A percentile compares a stretch with the other conserved stretches of the same genome.
Conservation (phyloP, 1,284 basidiomycete species). For the Tremellales sp. region DNA sequence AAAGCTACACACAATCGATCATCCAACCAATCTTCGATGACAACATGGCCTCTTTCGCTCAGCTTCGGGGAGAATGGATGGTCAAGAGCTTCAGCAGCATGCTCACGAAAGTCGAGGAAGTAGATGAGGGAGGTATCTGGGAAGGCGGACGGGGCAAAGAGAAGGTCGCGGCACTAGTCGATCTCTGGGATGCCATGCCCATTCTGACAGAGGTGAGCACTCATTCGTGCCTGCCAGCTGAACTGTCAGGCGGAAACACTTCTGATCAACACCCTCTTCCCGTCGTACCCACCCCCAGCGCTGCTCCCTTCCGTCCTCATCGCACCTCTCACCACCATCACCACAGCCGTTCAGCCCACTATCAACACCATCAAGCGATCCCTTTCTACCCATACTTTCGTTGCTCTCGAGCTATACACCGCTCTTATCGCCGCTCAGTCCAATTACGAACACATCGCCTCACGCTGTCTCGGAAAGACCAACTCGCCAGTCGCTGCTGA, state of each 20-base stretch:
- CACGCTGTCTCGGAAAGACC: slow-evolving; percentile 25
- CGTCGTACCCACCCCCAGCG: slow-evolving; percentile 24
- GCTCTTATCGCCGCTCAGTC: slow-evolving; percentile 24
- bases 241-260: slow-evolving; percentile 40
- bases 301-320: slow-evolving; percentile 29
- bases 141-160: slow-evolving; percentile 26
- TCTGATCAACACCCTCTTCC: slow-evolving; percentile 37
- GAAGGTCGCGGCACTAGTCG: slow-evolving; percentile 30
- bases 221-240: not conserved
- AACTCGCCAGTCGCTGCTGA: slow-evolving; percentile 10
- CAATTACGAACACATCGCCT: slow-evolving; percentile 28
- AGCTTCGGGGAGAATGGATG: slow-evolving; percentile 35
- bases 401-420: slow-evolving; percentile 42
- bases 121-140: slow-evolving; percentile 35
- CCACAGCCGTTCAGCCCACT: slow-evolving; percentile 28
- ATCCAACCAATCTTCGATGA: slow-evolving; percentile 26
- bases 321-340: slow-evolving; percentile 17
- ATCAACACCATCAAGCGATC: slow-evolving; percentile 36
- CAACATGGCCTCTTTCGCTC: slow-evolving; percentile 21
- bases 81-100: slow-evolving; percentile 19
- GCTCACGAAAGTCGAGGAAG: slow-evolving; percentile 29
- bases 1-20: slow-evolving; percentile 24
- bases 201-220: slow-evolving; percentile 36
- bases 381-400: slow-evolving; percentile 36
- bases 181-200: slow-evolving; percentile 35